These are phyloP conservation scores for Epichloe aotearoae DNA, from an alignment of 2,329 filamentous ascomycete genomes.

Conservation along the genomic window DNA sequence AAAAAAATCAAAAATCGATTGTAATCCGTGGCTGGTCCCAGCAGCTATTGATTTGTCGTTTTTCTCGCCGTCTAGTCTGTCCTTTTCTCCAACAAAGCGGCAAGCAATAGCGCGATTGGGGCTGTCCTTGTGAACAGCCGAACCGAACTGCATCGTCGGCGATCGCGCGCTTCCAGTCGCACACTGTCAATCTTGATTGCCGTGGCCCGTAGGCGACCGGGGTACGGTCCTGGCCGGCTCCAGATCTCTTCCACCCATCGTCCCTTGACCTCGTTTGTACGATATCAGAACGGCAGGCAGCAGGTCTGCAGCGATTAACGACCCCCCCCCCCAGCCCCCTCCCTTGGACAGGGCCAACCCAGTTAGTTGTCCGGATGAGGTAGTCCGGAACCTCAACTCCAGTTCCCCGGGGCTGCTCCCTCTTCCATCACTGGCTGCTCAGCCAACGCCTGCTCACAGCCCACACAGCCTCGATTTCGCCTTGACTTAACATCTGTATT, in stretches of 20 bases:
- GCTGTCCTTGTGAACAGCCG: too few species aligned
- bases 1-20: too few species aligned
- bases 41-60: too few species aligned
- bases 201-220: neutral
- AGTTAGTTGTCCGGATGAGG: neutral
- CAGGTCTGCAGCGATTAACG: neutral
- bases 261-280: neutral
- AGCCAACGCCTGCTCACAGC: neutral
- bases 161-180: too few species aligned
- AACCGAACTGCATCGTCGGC: too few species aligned
- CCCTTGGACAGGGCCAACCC: neutral
- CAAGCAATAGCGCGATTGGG: too few species aligned
- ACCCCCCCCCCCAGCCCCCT: neutral
- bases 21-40: too few species aligned
- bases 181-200: too few species aligned
- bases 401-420: neutral
- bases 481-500: neutral
- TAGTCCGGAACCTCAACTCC: neutral
- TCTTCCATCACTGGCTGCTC: neutral
- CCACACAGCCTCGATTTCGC: neutral
- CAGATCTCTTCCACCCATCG: neutral
- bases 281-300: neutral
- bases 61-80: too few species aligned
- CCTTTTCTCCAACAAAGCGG: too few species aligned
- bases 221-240: neutral